phyloP scores from a whole-genome alignment of 495 filamentous ascomycete species.

The Neurospora pannonica region DNA sequence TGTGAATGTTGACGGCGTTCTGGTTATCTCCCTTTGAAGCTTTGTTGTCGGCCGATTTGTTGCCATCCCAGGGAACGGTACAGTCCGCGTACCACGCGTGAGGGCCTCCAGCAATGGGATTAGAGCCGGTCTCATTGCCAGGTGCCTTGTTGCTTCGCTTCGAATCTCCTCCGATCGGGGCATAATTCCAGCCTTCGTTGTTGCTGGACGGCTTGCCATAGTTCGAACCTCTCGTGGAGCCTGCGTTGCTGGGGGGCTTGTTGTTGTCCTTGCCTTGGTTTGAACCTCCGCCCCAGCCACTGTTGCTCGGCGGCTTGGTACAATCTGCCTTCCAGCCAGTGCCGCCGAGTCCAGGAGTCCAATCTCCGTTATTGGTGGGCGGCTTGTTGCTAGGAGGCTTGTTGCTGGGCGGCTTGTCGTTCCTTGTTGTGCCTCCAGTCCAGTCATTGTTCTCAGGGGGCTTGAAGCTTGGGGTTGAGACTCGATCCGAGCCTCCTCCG shows the following conservation, averaged over 20 bases:
- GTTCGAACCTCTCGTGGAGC: neutral
- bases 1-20: neutral
- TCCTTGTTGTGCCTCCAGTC: neutral
- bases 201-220: neutral
- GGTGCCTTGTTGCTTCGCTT: neutral
- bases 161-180: neutral
- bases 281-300: neutral
- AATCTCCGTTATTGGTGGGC: neutral
- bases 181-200: neutral
- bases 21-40: neutral
- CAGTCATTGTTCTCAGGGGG: neutral
- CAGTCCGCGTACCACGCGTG: neutral
- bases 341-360: slow-evolving; percentile 4
- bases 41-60: neutral
- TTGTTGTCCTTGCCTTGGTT: neutral
- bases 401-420: neutral
- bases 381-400: neutral
- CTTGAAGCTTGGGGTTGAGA: neutral
- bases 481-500: neutral
- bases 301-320: neutral
- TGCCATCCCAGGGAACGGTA: neutral
- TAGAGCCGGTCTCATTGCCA: neutral
- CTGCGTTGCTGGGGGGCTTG: neutral
- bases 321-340: neutral
- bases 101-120: neutral